phyloP scores from a whole-genome alignment of 2,329 filamentous ascomycete genomes.

The Pseudogymnoascus sp. region DNA sequence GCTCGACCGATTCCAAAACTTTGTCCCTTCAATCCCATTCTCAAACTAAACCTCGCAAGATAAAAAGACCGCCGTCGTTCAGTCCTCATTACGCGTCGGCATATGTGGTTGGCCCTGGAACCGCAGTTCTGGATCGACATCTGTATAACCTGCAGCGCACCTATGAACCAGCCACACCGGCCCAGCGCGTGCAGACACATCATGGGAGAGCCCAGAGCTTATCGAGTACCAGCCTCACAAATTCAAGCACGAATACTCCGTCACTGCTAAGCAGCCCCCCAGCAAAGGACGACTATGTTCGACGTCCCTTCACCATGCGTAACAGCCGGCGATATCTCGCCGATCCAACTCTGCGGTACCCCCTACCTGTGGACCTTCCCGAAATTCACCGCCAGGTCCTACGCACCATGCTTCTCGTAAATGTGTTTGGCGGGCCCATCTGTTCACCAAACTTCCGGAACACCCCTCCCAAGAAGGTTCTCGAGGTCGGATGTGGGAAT shows the following conservation, averaged over 20 bases:
- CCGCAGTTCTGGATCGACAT: constrained; percentile 6
- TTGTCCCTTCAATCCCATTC: neutral
- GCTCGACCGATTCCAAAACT: constrained; percentile 2
- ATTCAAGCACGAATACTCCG: constrained; percentile 5
- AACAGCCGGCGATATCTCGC: constrained; percentile 79
- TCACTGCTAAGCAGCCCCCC: neutral
- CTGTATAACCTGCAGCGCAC: constrained; percentile 1
- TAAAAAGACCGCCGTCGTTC: neutral
- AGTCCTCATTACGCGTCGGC: neutral
- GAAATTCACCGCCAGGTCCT: constrained; percentile 85
- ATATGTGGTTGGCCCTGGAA: constrained; percentile 6
- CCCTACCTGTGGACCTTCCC: constrained; percentile 77
- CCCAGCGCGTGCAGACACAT: constrained; percentile 6
- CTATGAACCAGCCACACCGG: neutral
- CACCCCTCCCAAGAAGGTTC: constrained; percentile 64
- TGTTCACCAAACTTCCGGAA: constrained; percentile 60
- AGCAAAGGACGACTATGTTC: constrained; percentile 2
- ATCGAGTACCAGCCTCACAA: constrained; percentile 8
- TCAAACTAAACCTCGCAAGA: neutral
- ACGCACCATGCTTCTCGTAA: constrained; percentile 70
- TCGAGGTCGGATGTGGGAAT: constrained; percentile 82
- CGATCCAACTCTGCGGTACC: constrained; percentile 65
- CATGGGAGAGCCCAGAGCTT: constrained; percentile 5
- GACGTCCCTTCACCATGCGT: constrained; percentile 56
- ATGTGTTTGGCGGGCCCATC: constrained; percentile 72